Conservation (phyloP, 306 rosid species). For the Aeschynomene evenia region DNA sequence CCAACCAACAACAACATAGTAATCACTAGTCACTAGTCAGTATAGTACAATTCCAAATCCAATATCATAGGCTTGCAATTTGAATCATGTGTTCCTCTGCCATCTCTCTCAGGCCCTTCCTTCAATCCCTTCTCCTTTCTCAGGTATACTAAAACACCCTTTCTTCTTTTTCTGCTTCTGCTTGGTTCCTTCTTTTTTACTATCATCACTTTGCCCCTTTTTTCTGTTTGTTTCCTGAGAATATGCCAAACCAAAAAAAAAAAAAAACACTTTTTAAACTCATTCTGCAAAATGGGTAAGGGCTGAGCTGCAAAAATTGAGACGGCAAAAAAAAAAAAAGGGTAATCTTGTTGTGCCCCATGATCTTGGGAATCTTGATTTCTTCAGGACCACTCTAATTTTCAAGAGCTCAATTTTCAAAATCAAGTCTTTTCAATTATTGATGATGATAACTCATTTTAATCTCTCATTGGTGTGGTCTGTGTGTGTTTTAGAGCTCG, state of each 20-base stretch:
- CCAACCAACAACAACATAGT: not conserved
- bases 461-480: slow-evolving; percentile 21
- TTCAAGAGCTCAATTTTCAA: slow-evolving; percentile 6
- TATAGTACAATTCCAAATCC: slow-evolving; percentile 22
- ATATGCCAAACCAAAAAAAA: too few relatives aligned
- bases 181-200: not conserved
- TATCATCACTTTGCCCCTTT: not conserved
- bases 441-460: not conserved
- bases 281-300: not conserved
- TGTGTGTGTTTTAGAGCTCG: slow-evolving; percentile 41
- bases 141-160: slow-evolving; percentile 34
- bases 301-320: not conserved
- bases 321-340: not conserved
- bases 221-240: slow-evolving; percentile 17
- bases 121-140: slow-evolving; percentile 16
- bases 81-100: slow-evolving; percentile 43
- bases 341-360: not conserved
- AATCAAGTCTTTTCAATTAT: slow-evolving; percentile 4
- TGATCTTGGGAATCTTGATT: slow-evolving; percentile 23
- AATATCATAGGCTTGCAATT: slow-evolving; percentile 3
- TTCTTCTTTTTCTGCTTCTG: not conserved
- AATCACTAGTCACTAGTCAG: not conserved
- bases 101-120: slow-evolving; percentile 26
- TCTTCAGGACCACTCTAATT: not conserved
- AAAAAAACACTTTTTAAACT: not conserved